Evolutionary conservation across 148 eudicot genomes (phyloP).

Genomic region (Pharnaceum exiguum): DNA sequence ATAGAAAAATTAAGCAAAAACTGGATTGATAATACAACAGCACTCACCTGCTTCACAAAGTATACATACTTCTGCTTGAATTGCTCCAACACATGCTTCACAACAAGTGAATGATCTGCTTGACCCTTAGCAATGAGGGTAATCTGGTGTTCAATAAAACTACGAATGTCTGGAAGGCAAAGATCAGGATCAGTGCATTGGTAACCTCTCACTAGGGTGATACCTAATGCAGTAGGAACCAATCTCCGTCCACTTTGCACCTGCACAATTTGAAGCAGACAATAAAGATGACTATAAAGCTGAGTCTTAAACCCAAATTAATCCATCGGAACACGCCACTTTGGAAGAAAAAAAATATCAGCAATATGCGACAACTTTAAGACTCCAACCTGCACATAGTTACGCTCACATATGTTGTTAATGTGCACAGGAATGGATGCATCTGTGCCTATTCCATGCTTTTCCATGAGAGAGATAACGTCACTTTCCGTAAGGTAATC

Average conservation of each 20-base stretch:
- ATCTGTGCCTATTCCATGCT: conserved; percentile 95
- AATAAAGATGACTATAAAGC: not conserved
- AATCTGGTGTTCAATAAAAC: conserved; percentile 95
- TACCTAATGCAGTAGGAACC: conserved; percentile 87
- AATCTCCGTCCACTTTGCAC: conserved; percentile 88
- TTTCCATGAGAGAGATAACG: conserved; percentile 94
- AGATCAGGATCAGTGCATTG: conserved; percentile 95
- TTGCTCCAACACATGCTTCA: conserved; percentile 79
- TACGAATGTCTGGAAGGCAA: conserved; percentile 88
- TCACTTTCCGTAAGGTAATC: conserved; percentile 92
- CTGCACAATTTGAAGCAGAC: conserved; percentile 40
- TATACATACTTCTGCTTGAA: conserved; percentile 73
- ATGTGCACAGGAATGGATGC: conserved; percentile 96
- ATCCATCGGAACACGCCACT: not conserved
- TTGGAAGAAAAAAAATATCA: not conserved
- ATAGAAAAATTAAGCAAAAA: too few species aligned
- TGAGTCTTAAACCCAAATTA: not conserved
- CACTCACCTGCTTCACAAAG: conserved; percentile 84
- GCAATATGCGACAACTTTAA: not conserved
- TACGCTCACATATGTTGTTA: conserved; percentile 93
- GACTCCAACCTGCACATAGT: conserved; percentile 77
- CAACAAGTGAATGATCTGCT: conserved; percentile 80
- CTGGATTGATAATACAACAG: not conserved
- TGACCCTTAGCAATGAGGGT: conserved; percentile 86
- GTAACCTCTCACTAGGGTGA: conserved; percentile 88